Evolutionary conservation across 2,329 filamentous ascomycete genomes (phyloP), one percentile per base, ranked within the genome.

Genomic region (Cladosporium austrohemisphaericum): DNA sequence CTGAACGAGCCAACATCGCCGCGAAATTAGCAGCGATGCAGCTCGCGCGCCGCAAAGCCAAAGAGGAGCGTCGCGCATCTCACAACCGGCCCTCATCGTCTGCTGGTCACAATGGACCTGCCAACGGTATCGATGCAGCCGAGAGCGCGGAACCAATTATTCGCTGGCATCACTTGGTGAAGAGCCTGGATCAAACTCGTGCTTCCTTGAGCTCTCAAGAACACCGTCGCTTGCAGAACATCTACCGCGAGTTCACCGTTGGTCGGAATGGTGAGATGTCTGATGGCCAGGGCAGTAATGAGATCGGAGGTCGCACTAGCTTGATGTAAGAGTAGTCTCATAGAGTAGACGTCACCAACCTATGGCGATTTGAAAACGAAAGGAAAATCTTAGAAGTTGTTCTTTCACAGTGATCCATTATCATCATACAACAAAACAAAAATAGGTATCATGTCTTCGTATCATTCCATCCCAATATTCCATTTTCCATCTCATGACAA

Each of bases 251-350:
- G 71, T 98, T 98, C 74, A 84, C 96, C 0, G 87, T 88, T 3
- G 91, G 90, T 0, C 78, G 93, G 58, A 95, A 91, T 67, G 93
- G 93, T 6, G 91, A 97, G 73, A 90, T 98, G 88, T 88, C 84
- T 52, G 92, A 86, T 68, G 93, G 93, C 1, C 88, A 97, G 69
- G 90, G 87, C 0, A 87, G 86, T 50, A 94, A 84, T 68, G 93
- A 97, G 70, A 83, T 98, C 70, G 93, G 93, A 6, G 93, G 91
- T 11, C 77, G 93, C 65, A 92, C 86, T 60, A 97, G 90, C 70
- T 75, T 98, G 69, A 97, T 97, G 93, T 96, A 56, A 45, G 11
- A 37, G n/a, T n/a, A n/a, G n/a, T n/a, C n/a, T n/a, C n/a, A n/a
- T n/a, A n/a, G n/a, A n/a, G n/a, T n/a, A n/a, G n/a, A n/a, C n/a